phyloP scores from a whole-genome alignment of 495 filamentous ascomycete species.

The Xylaria palmicola region DNA sequence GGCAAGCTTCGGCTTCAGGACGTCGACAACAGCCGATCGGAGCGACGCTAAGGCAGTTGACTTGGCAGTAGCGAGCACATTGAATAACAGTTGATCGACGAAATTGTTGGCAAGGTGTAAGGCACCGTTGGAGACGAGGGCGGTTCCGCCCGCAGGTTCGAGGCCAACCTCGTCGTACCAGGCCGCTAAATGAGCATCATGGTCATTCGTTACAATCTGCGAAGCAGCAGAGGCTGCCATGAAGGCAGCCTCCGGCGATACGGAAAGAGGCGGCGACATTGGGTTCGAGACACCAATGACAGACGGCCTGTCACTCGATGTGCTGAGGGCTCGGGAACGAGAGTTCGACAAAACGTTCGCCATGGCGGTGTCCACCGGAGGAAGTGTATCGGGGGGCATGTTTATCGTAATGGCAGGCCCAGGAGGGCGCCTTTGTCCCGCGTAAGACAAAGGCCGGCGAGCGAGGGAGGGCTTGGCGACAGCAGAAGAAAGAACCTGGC shows the following conservation, averaged over 20 bases:
- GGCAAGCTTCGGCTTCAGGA: slow-evolving; percentile 84
- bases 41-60: slow-evolving; percentile 78
- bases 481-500: slow-evolving; percentile 17
- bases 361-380: slow-evolving; percentile 36
- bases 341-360: slow-evolving; percentile 40
- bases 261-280: slow-evolving; percentile 61
- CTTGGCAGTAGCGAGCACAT: slow-evolving; percentile 74
- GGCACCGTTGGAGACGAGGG: slow-evolving; percentile 73
- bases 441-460: slow-evolving; percentile 24
- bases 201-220: slow-evolving; percentile 86
- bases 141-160: slow-evolving; percentile 61
- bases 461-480: slow-evolving; percentile 15
- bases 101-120: slow-evolving; percentile 86
- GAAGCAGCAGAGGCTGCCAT: slow-evolving; percentile 87
- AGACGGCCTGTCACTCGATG: slow-evolving; percentile 56
- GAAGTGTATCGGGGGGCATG: slow-evolving; percentile 23
- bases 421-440: slow-evolving; percentile 23
- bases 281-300: slow-evolving; percentile 45
- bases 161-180: slow-evolving; percentile 64
- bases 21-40: slow-evolving; percentile 79
- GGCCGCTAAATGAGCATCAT: slow-evolving; percentile 67
- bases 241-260: slow-evolving; percentile 79
- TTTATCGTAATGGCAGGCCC: slow-evolving; percentile 31
- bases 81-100: slow-evolving; percentile 89
- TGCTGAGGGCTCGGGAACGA: slow-evolving; percentile 47